Evolutionary conservation across 208 protist genomes (phyloP), one percentile per base, ranked within the genome.

Genomic region (Sergeia podlipaevii): DNA sequence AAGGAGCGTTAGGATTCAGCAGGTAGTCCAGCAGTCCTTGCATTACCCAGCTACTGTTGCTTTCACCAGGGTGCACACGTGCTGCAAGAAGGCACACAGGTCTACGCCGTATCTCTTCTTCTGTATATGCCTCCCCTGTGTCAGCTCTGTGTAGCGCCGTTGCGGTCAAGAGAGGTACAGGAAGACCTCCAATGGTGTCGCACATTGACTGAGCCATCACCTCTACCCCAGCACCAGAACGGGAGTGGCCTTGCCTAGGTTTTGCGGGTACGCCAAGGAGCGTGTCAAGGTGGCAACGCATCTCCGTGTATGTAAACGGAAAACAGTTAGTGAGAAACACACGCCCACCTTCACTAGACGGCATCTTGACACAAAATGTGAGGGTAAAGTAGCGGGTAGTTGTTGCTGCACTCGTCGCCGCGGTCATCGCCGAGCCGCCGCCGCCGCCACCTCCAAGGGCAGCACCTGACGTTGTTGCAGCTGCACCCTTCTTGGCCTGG

Each of bases 11-110:
- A 4, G 36, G 37, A 1, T 41, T 15, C 18, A 89, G 28, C 24
- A 98, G 69, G 20, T 70, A 88, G 49, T 96, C 79, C n/a, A 99
- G 56, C 11, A 99, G 50, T 15, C 97, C 98, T 29, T 98, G 79
- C 81, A 98, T 91, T 39, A 99, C 95, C 85, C 89, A 99, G 47
- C 82, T 96, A 1, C 89, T 75, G 60, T 97, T 97, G 23, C 89
- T 93, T 73, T 99, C 98, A 18, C 98, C 98, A 0, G 98, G 98
- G 55, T 99, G 98, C 10, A 99, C 96, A 10, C 98, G 88, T 0
- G 96, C 95, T 0, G 93, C 85, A 7, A 99, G 57, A 17, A 99
- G 47, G 44, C 71, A 85, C 7, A 97, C 70, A 13, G 88, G 88
- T 28, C 82, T 67, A 10, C 58, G 30, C 11, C 65, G 70, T 8